These are phyloP conservation scores for Ceratobasidium sp. DNA, from an alignment of 1,284 basidiomycete genomes.

Conservation along the genomic window DNA sequence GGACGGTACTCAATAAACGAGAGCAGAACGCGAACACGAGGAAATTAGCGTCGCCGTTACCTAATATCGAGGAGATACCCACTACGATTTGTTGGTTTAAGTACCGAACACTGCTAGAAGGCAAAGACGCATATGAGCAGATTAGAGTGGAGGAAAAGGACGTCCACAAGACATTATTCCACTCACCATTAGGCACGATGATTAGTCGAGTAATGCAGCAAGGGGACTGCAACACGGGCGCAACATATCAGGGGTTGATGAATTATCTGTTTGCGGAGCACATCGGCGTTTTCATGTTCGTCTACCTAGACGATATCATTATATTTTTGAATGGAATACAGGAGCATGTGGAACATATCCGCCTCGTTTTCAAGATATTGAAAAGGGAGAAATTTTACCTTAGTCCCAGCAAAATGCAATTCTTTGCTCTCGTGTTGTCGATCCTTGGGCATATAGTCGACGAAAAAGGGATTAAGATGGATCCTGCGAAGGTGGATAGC, in stretches of 20 bases:
- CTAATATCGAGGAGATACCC: slow-evolving; percentile 56
- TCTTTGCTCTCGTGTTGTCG: not conserved
- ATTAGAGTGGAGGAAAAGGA: slow-evolving; percentile 55
- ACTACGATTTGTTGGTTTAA: slow-evolving; percentile 50
- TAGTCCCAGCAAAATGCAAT: slow-evolving; percentile 12
- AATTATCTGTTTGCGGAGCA: slow-evolving; percentile 54
- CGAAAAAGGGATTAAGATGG: slow-evolving; percentile 53
- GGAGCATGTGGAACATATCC: slow-evolving; percentile 44
- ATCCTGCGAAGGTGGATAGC: slow-evolving; percentile 41
- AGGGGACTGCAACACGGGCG: slow-evolving; percentile 58
- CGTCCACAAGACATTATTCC: slow-evolving; percentile 52
- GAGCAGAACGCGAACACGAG: slow-evolving; percentile 58
- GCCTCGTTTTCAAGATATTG: slow-evolving; percentile 40
- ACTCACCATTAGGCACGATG: slow-evolving; percentile 59
- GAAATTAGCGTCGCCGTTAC: slow-evolving; percentile 58
- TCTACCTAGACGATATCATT: slow-evolving; percentile 59
- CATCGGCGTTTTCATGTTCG: slow-evolving; percentile 52
- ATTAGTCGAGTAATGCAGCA: slow-evolving; percentile 58
- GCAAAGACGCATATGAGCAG: slow-evolving; percentile 58
- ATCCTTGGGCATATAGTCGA: slow-evolving; percentile 58
- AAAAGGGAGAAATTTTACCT: slow-evolving; percentile 43
- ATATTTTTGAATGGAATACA: slow-evolving; percentile 47
- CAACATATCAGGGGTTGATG: slow-evolving; percentile 59
- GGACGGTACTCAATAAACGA: slow-evolving; percentile 57
- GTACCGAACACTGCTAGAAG: slow-evolving; percentile 54